A percentile compares a stretch with the other conserved stretches of the same genome.
Conservation (phyloP, 805 yeast genomes). For the Priceomyces castillae region DNA sequence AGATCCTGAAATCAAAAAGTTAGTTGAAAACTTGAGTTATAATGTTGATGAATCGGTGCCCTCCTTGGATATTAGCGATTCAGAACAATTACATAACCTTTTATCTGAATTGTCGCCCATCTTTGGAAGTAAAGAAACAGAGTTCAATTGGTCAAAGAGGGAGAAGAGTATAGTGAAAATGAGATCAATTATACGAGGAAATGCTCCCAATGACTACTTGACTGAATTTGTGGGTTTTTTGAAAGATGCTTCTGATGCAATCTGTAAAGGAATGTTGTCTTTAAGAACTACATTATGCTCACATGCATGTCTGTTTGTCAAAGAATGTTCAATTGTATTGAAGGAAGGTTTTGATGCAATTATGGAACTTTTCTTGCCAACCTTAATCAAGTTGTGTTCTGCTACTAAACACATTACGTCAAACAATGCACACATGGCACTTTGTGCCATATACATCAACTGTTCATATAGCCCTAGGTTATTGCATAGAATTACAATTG, state of each 20-base stretch:
- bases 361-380: slow-evolving; percentile 47
- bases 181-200: slow-evolving; percentile 62
- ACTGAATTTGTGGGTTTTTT: slow-evolving; percentile 34
- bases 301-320: slow-evolving; percentile 72
- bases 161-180: slow-evolving; percentile 59
- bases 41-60: slow-evolving; percentile 37
- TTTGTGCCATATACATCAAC: slow-evolving; percentile 54
- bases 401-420: slow-evolving; percentile 66
- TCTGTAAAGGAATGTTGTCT: slow-evolving; percentile 65
- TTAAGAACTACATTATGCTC: slow-evolving; percentile 80
- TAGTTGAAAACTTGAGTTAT: slow-evolving; percentile 22
- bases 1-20: not conserved
- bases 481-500: slow-evolving; percentile 46
- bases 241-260: slow-evolving; percentile 45
- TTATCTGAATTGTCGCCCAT: slow-evolving; percentile 19
- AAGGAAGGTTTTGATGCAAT: slow-evolving; percentile 43
- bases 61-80: slow-evolving; percentile 27
- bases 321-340: slow-evolving; percentile 56
- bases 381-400: slow-evolving; percentile 52
- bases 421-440: slow-evolving; percentile 52
- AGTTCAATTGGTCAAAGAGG: slow-evolving; percentile 77
- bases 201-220: slow-evolving; percentile 38
- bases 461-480: slow-evolving; percentile 53
- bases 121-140: slow-evolving; percentile 79
- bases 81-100: slow-evolving; percentile 16